Evolutionary conservation across 208 protist genomes (phyloP).

Genomic region (Tritrichomonas musculus): DNA sequence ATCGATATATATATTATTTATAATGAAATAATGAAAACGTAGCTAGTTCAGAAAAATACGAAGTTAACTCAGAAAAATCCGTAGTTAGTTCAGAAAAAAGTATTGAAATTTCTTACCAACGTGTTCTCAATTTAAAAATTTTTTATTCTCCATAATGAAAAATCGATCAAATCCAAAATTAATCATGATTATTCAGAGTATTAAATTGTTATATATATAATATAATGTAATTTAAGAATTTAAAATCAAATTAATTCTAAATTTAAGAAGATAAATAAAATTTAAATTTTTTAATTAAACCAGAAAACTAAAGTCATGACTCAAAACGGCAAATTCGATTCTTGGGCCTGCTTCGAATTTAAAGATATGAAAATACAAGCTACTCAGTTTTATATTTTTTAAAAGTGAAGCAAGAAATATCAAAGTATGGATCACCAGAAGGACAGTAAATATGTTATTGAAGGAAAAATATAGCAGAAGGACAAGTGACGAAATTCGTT

Average conservation of each 20-base stretch:
- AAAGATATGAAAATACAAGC: neutral
- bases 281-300: neutral
- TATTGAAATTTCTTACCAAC: no score
- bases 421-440: neutral
- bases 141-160: no score
- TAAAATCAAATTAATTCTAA: neutral
- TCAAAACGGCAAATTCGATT: neutral
- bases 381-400: neutral
- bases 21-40: no score
- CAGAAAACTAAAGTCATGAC: neutral
- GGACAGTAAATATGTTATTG: neutral
- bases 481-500: no score
- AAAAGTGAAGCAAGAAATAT: neutral
- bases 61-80: no score
- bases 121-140: no score
- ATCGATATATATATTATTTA: neutral
- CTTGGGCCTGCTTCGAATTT: neutral
- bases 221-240: neutral
- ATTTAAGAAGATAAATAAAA: neutral
- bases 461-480: no score
- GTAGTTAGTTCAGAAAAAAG: no score
- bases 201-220: neutral
- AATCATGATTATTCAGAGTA: neutral
- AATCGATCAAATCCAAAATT: neutral
- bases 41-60: no score